Conservation (phyloP, 2,329 filamentous ascomycete species). For the Juglanconis sp. region DNA sequence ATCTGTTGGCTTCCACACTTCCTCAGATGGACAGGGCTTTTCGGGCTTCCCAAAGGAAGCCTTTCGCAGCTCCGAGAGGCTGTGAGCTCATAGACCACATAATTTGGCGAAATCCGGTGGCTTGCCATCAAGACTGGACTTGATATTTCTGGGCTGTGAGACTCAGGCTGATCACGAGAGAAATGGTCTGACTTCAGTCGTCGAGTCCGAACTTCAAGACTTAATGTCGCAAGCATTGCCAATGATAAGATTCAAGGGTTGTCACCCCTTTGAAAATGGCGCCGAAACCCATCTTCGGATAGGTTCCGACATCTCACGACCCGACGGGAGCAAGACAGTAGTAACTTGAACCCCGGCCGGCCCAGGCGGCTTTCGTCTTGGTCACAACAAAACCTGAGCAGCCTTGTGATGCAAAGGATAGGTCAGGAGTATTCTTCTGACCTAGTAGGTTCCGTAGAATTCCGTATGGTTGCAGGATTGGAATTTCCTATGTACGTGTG, state of each 20-base stretch:
- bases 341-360: neutral
- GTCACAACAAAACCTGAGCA: neutral
- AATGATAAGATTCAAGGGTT: neutral
- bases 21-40: too few species aligned
- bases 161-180: slow-evolving; percentile 5
- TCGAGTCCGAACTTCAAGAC: neutral
- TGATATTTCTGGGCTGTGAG: neutral
- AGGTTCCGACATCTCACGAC: neutral
- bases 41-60: too few species aligned
- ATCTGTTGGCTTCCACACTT: too few species aligned
- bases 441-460: neutral
- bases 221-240: neutral
- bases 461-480: neutral
- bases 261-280: neutral
- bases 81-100: too few species aligned
- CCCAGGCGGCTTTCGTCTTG: neutral
- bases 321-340: neutral
- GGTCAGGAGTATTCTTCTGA: neutral
- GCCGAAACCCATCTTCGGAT: neutral
- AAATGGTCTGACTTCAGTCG: slow-evolving; percentile 9
- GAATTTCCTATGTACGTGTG: neutral
- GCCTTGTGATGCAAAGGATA: neutral
- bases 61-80: too few species aligned
- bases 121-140: neutral
- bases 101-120: too few species aligned